Conservation (phyloP, 2,329 filamentous ascomycete genomes). For the Trichocomaceae sp. region DNA sequence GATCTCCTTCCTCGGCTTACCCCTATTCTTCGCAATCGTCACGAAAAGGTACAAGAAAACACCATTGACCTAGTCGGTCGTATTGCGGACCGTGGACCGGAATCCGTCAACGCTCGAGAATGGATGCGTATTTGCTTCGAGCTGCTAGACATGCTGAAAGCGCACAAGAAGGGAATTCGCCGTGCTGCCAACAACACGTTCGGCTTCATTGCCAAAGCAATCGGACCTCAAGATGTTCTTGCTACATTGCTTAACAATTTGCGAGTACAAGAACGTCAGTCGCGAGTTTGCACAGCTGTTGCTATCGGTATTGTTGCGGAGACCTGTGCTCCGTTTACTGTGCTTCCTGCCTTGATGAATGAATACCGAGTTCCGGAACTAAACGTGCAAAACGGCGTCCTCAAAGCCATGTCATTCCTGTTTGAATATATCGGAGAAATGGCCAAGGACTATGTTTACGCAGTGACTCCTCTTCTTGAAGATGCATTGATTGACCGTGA, state of each 20-base stretch:
- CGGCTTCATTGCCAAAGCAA: conserved; percentile 98
- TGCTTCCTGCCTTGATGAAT: conserved; percentile 98
- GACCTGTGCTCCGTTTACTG: conserved; percentile 96
- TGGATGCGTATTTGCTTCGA: conserved; percentile 99
- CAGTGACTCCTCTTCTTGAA: conserved; percentile 89
- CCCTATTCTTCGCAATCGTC: conserved; percentile 94
- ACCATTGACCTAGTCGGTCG: conserved; percentile 96
- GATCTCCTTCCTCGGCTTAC: conserved; percentile 91
- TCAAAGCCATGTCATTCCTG: conserved; percentile 93
- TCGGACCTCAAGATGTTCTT: conserved; percentile 93
- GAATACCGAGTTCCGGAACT: conserved; percentile 97
- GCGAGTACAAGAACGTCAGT: conserved; percentile 94
- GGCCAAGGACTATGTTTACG: conserved; percentile 99
- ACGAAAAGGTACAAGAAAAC: conserved; percentile 99
- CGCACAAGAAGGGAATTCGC: conserved; percentile 98
- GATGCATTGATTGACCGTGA: conserved; percentile 96
- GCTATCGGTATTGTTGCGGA: conserved; percentile 98
- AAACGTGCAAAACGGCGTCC: conserved; percentile 96
- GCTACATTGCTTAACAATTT: conserved; percentile 95
- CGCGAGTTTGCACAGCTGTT: conserved; percentile 95
- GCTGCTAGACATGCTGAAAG: conserved; percentile 97
- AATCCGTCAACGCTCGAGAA: conserved; percentile 92
- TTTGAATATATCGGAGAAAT: conserved; percentile 99
- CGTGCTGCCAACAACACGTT: conserved; percentile 99
- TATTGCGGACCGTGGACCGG: conserved; percentile 93